These are phyloP conservation scores for Cinnamomum micranthum DNA, from an alignment of 164 flowering plant genomes.

Conservation along the genomic window DNA sequence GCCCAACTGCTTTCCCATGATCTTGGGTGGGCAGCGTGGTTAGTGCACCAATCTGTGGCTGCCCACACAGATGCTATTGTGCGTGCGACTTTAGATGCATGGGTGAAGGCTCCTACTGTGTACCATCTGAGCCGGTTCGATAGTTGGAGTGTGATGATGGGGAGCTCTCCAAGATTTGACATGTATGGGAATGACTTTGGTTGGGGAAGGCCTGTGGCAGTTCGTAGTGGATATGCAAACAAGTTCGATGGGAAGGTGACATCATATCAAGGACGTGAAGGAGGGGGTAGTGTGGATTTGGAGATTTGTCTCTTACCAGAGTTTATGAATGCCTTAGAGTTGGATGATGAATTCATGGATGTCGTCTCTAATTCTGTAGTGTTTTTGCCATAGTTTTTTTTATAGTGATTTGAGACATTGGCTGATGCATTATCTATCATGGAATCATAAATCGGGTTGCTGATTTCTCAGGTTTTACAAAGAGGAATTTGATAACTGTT, in stretches of 20 bases:
- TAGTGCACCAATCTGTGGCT: not conserved
- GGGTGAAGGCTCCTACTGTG: not conserved
- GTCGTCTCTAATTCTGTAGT: not conserved
- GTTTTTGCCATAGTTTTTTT: too few species aligned
- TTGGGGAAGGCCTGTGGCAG: conserved; percentile 8
- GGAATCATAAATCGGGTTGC: too few species aligned
- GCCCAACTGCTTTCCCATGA: not conserved
- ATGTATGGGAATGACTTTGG: conserved; percentile 10
- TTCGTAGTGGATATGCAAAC: conserved; percentile 63
- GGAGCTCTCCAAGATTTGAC: conserved; percentile 7
- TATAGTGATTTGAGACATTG: too few species aligned
- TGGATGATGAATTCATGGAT: conserved; percentile 38
- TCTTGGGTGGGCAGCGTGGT: conserved; percentile 10
- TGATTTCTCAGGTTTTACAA: too few species aligned
- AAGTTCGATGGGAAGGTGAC: conserved; percentile 72
- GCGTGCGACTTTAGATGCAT: not conserved
- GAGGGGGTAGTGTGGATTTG: conserved; percentile 57
- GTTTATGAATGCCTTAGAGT: conserved; percentile 48
- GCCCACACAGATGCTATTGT: not conserved
- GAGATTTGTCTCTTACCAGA: conserved; percentile 58
- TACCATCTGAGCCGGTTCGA: not conserved
- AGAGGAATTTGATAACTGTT: too few species aligned
- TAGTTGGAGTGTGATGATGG: not conserved
- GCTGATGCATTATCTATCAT: too few species aligned
- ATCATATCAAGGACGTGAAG: conserved; percentile 61